Evolutionary conservation across 2,329 filamentous ascomycete species (phyloP).

Genomic region (Ascochyta pisi): DNA sequence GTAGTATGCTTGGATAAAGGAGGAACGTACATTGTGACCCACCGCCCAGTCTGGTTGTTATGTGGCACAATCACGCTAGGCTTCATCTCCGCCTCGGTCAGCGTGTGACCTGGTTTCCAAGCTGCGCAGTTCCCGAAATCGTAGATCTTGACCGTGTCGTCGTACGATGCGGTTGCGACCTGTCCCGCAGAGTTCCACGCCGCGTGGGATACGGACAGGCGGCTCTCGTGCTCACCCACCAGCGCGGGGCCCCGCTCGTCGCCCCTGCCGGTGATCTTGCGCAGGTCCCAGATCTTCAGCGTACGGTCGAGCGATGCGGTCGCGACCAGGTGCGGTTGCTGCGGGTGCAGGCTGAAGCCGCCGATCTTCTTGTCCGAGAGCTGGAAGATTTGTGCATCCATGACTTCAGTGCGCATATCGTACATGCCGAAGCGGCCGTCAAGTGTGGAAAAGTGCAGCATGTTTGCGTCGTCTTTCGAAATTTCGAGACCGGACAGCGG

Average conservation of each 20-base stretch:
- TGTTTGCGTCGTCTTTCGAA: slow-evolving; percentile 70
- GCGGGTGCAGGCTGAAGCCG: slow-evolving; percentile 84
- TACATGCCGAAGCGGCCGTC: slow-evolving; percentile 81
- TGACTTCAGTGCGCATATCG: slow-evolving; percentile 70
- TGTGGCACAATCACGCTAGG: slow-evolving; percentile 75
- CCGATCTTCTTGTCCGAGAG: slow-evolving; percentile 94
- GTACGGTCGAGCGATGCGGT: slow-evolving; percentile 91
- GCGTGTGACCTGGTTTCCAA: slow-evolving; percentile 63
- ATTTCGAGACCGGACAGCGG: slow-evolving; percentile 88
- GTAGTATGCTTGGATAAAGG: background rate
- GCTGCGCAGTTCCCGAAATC: slow-evolving; percentile 64
- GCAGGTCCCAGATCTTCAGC: slow-evolving; percentile 89
- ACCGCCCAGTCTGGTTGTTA: slow-evolving; percentile 95
- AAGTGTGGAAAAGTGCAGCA: slow-evolving; percentile 86
- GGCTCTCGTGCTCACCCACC: slow-evolving; percentile 80
- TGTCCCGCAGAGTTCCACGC: slow-evolving; percentile 87
- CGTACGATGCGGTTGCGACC: slow-evolving; percentile 90
- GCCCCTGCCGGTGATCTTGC: slow-evolving; percentile 73
- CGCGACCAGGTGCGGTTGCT: slow-evolving; percentile 80
- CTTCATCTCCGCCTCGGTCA: slow-evolving; percentile 69
- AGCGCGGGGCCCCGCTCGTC: slow-evolving; percentile 69
- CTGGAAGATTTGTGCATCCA: slow-evolving; percentile 71
- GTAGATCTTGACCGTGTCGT: slow-evolving; percentile 94
- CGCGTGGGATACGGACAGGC: slow-evolving; percentile 88
- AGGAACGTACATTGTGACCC: slow-evolving; percentile 76